These are phyloP conservation scores for Beauveria sp. DNA, from an alignment of 2,329 filamentous ascomycete genomes.

Conservation along the genomic window DNA sequence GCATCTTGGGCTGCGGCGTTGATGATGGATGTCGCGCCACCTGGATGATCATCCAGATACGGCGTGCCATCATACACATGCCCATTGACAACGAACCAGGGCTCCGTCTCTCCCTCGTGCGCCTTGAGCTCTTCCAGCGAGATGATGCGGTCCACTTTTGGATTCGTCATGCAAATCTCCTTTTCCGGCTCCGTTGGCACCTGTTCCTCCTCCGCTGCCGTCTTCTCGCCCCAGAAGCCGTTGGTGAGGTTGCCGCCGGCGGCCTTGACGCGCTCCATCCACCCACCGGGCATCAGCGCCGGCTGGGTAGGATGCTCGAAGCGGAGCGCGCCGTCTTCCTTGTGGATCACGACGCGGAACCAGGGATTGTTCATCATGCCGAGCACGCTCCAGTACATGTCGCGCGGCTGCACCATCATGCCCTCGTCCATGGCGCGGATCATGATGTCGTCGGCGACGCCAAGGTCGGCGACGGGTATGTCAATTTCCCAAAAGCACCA, in stretches of 20 bases:
- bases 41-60: conserved; percentile 77
- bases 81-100: conserved; percentile 84
- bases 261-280: conserved; percentile 90
- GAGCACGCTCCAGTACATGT: conserved; percentile 93
- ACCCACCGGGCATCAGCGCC: conserved; percentile 67
- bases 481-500: conserved; percentile 88
- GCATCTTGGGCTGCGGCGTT: conserved; percentile 74
- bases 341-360: conserved; percentile 73
- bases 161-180: conserved; percentile 72
- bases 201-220: conserved; percentile 37
- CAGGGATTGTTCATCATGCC: conserved; percentile 99
- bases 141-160: conserved; percentile 54
- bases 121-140: conserved; percentile 62
- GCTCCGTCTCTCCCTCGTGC: conserved; percentile 56
- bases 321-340: conserved; percentile 50
- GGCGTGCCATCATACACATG: conserved; percentile 81
- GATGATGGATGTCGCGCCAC: conserved; percentile 77
- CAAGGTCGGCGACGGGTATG: conserved; percentile 55
- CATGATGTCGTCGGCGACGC: conserved; percentile 61
- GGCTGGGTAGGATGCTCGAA: conserved; percentile 90
- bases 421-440: conserved; percentile 85
- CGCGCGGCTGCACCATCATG: conserved; percentile 77
- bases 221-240: conserved; percentile 74
- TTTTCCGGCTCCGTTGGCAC: conserved; percentile 39
- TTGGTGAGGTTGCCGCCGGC: conserved; percentile 72